phyloP scores from a whole-genome alignment of 148 eudicot species.

The Rhododendron molle region DNA sequence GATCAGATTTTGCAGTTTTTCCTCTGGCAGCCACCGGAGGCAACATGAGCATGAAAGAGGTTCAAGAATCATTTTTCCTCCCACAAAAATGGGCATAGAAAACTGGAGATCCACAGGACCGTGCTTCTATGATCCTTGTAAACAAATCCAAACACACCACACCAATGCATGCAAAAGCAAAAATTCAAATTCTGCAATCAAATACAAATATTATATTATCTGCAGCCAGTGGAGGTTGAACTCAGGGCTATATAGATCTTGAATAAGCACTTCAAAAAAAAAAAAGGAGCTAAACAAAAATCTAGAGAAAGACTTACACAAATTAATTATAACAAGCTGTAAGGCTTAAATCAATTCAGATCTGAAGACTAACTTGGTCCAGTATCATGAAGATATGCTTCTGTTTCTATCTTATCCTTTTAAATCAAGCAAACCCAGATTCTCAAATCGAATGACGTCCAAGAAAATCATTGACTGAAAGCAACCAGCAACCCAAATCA shows the following conservation, averaged over 20 bases:
- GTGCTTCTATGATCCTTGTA: not conserved
- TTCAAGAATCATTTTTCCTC: not conserved
- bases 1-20: not conserved
- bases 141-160: not conserved
- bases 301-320: slow-evolving; percentile 4
- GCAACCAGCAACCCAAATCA: slow-evolving; percentile 15
- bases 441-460: slow-evolving; percentile 16
- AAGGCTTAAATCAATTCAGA: slow-evolving; percentile 28
- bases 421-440: slow-evolving; percentile 33
- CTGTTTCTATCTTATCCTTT: slow-evolving; percentile 15
- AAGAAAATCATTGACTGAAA: not conserved
- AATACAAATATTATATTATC: not conserved
- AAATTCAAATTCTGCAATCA: not conserved
- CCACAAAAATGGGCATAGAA: not conserved
- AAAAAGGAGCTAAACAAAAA: slow-evolving; percentile 8
- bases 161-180: not conserved
- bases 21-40: not conserved
- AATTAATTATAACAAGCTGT: slow-evolving; percentile 7
- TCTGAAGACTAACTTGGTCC: slow-evolving; percentile 48
- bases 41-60: not conserved
- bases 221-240: slow-evolving; percentile 15
- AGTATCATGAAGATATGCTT: slow-evolving; percentile 31
- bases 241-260: slow-evolving; percentile 38
- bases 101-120: not conserved
- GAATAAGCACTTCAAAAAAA: slow-evolving; percentile 8